Evolutionary conservation across 192 early-diverging fungal species (phyloP).

Genomic region (Backusella luteola): DNA sequence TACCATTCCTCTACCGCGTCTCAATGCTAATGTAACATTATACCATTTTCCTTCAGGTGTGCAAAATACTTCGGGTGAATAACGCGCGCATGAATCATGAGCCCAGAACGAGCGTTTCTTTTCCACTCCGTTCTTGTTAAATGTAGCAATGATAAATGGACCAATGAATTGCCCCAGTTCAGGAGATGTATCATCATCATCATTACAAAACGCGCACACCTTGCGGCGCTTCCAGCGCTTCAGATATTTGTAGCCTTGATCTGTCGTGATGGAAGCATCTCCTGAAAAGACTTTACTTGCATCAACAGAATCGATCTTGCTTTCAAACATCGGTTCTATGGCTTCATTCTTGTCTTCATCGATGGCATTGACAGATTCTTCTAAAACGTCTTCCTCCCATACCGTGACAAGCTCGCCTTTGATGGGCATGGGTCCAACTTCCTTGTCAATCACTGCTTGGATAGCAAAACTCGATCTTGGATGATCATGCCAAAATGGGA

Average conservation of each 20-base stretch:
- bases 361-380: conserved; percentile 13
- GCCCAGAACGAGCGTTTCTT: conserved; percentile 74
- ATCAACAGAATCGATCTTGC: neutral
- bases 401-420: conserved; percentile 58
- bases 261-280: conserved; percentile 39
- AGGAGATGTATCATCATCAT: conserved; percentile 47
- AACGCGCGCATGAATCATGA: conserved; percentile 80
- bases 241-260: conserved; percentile 45
- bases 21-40: conserved; percentile 78
- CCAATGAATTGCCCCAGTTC: conserved; percentile 56
- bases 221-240: conserved; percentile 52
- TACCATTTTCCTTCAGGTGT: conserved; percentile 72
- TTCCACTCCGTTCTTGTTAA: conserved; percentile 48
- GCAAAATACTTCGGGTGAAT: conserved; percentile 82
- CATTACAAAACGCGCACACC: conserved; percentile 70
- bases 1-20: conserved; percentile 71
- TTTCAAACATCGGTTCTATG: neutral
- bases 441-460: conserved; percentile 60
- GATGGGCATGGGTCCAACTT: conserved; percentile 47
- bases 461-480: conserved; percentile 79
- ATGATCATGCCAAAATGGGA: conserved; percentile 73
- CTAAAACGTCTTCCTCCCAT: conserved; percentile 60
- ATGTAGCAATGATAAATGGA: conserved; percentile 57
- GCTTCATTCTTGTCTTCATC: neutral
- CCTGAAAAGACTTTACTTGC: conserved; percentile 34